These are phyloP conservation scores for Russula abietina DNA, from an alignment of 768 basidiomycete genomes.

Conservation along the genomic window DNA sequence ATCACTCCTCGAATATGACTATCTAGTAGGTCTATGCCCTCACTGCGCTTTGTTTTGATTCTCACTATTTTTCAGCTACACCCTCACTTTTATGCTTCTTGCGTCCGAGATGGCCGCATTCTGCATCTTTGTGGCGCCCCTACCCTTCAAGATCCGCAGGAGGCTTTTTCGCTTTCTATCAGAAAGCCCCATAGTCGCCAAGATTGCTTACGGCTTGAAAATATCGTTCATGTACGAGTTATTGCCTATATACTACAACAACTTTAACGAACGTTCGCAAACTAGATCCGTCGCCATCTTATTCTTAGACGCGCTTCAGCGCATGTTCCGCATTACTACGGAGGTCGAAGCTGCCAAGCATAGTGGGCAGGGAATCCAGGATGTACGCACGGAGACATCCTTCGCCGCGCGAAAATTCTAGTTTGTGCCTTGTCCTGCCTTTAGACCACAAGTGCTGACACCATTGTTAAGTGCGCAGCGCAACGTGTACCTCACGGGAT, in stretches of 20 bases:
- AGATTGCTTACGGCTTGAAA: slow-evolving; percentile 85
- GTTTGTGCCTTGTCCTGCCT: slow-evolving; percentile 38
- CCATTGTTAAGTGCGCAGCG: slow-evolving; percentile 61
- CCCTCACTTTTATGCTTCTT: slow-evolving; percentile 74
- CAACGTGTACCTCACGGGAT: slow-evolving; percentile 89
- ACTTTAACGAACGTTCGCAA: slow-evolving; percentile 27
- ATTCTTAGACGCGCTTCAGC: slow-evolving; percentile 87
- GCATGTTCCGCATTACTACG: slow-evolving; percentile 78
- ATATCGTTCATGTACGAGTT: slow-evolving; percentile 81
- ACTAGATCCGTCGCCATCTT: slow-evolving; percentile 72
- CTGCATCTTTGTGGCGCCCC: slow-evolving; percentile 73
- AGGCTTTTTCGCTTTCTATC: slow-evolving; percentile 65
- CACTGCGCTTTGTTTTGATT: neutral
- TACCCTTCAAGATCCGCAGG: slow-evolving; percentile 74
- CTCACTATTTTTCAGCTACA: slow-evolving; percentile 46
- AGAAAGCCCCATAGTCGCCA: slow-evolving; percentile 65
- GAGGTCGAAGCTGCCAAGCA: slow-evolving; percentile 65
- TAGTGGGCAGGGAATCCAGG: slow-evolving; percentile 42
- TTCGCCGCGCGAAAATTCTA: slow-evolving; percentile 92
- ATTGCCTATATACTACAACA: neutral
- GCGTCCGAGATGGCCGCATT: slow-evolving; percentile 85
- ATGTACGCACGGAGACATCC: slow-evolving; percentile 79
- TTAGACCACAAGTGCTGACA: neutral
- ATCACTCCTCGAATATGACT: slow-evolving; percentile 36
- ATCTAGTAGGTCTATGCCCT: slow-evolving; percentile 37